These are phyloP conservation scores for Claviceps digitariae DNA, from an alignment of 2,329 filamentous ascomycete genomes.

Conservation along the genomic window DNA sequence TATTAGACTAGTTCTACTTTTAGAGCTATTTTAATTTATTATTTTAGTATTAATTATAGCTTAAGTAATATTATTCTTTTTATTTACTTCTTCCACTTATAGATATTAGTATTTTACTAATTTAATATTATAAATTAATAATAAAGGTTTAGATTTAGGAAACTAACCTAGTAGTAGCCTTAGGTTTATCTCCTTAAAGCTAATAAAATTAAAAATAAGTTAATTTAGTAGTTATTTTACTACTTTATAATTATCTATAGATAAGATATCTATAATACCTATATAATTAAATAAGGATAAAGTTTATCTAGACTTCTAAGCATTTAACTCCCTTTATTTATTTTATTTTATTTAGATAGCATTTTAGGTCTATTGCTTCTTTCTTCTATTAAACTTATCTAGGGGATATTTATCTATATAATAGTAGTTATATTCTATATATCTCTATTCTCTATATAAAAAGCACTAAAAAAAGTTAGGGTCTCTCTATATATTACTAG, in stretches of 20 bases:
- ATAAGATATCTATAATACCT: not conserved
- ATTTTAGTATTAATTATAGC: not conserved
- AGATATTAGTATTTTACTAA: too few species aligned
- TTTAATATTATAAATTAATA: too few species aligned
- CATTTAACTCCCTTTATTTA: not conserved
- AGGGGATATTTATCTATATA: not conserved
- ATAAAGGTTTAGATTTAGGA: too few species aligned
- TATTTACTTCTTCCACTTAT: too few species aligned
- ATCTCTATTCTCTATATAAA: not conserved
- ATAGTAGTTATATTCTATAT: not conserved
- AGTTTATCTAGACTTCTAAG: not conserved
- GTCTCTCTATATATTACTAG: not conserved
- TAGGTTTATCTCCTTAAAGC: too few species aligned
- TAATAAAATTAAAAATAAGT: too few species aligned
- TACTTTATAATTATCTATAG: too few species aligned
- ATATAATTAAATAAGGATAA: not conserved
- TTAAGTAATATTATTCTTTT: too few species aligned
- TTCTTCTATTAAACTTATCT: not conserved
- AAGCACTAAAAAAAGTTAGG: not conserved
- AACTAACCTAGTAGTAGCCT: too few species aligned
- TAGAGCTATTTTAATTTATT: too few species aligned
- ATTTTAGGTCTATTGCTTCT: not conserved
- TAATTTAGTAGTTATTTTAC: not conserved
- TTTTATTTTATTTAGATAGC: not conserved
- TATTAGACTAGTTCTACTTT: too few species aligned